Percentiles rank a stretch among this genome's conserved stretches.
Conservation (phyloP, 2,329 filamentous ascomycete species). For the Alternaria conjuncta region DNA sequence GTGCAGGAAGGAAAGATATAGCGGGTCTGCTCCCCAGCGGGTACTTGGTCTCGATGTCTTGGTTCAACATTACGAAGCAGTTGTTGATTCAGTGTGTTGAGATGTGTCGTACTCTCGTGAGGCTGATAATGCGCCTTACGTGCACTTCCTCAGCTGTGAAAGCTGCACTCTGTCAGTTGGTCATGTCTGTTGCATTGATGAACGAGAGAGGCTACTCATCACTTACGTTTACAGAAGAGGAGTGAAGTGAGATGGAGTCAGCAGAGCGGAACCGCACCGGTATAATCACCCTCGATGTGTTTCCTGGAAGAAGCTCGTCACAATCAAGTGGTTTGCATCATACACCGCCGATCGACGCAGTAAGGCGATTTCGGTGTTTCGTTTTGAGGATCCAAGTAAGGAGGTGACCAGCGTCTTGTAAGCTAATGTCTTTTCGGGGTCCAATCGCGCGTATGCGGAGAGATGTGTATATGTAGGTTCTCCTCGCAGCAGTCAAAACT, state of each 20-base stretch:
- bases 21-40: conserved; percentile 43
- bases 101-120: not conserved
- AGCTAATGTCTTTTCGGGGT: conserved; percentile 9
- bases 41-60: conserved; percentile 34
- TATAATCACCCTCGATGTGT: not conserved
- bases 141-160: not conserved
- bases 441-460: not conserved
- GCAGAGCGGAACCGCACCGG: not conserved
- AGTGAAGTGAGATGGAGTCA: not conserved
- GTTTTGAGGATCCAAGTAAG: not conserved
- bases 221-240: not conserved
- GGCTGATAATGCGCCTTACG: not conserved
- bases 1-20: conserved; percentile 49
- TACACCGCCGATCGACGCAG: not conserved
- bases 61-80: conserved; percentile 8
- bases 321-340: conserved; percentile 6
- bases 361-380: not conserved
- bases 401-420: not conserved
- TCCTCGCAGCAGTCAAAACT: not conserved
- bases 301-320: not conserved
- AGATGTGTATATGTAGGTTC: not conserved
- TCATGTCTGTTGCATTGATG: not conserved
- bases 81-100: not conserved
- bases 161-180: not conserved
- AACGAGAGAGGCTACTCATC: not conserved